A percentile compares a stretch with the other conserved stretches of the same genome.
Evolutionary conservation across 768 basidiomycete species (phyloP).

Genomic region (Lepiota venenata): DNA sequence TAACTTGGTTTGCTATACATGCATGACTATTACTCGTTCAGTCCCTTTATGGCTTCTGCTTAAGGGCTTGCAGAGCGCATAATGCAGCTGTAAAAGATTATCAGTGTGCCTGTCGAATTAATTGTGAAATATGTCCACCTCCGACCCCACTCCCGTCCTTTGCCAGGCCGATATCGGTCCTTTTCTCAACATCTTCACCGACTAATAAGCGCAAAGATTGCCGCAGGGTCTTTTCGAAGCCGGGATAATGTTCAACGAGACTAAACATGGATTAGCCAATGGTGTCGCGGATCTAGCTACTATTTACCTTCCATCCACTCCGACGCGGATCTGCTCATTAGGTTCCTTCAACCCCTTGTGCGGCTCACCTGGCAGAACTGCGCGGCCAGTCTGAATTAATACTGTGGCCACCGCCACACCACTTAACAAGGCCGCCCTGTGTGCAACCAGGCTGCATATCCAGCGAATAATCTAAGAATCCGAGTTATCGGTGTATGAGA

Average conservation of each 20-base stretch:
- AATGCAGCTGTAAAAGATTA: slow-evolving; percentile 61
- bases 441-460: slow-evolving; percentile 73
- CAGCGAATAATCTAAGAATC: slow-evolving; percentile 71
- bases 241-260: slow-evolving; percentile 89
- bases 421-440: slow-evolving; percentile 79
- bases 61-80: slow-evolving; percentile 80
- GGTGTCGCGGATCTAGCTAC: slow-evolving; percentile 13
- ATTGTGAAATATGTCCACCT: slow-evolving; percentile 50
- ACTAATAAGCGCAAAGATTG: slow-evolving; percentile 73
- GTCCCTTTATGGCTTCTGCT: slow-evolving; percentile 32
- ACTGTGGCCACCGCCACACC: slow-evolving; percentile 87
- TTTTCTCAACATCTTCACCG: slow-evolving; percentile 75
- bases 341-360: slow-evolving; percentile 26
- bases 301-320: slow-evolving; percentile 86
- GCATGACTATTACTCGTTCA: slow-evolving; percentile 8
- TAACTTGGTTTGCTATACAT: slow-evolving; percentile 5
- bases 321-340: slow-evolving; percentile 64
- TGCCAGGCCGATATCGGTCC: slow-evolving; percentile 85
- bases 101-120: slow-evolving; percentile 10
- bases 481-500: not conserved
- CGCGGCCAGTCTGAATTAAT: slow-evolving; percentile 75
- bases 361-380: slow-evolving; percentile 42
- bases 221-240: slow-evolving; percentile 73
- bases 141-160: slow-evolving; percentile 98
- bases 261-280: slow-evolving; percentile 32